Evolutionary conservation across 164 flowering plant genomes (phyloP).

Genomic region (Kingdonia uniflora): DNA sequence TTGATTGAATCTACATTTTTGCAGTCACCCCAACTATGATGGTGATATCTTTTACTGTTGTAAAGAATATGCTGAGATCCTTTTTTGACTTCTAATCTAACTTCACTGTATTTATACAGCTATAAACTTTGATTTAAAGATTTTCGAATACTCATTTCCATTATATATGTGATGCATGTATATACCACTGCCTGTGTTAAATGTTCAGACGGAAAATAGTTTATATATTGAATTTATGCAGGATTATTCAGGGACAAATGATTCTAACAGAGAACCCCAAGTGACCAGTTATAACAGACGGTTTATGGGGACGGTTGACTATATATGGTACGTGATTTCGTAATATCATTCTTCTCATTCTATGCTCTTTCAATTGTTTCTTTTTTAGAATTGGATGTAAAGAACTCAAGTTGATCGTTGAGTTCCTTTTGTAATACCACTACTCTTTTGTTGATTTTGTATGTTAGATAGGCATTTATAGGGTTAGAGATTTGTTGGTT

Average conservation of each 20-base stretch:
- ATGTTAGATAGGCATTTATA: background rate
- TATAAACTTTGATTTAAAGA: no score
- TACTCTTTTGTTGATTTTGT: background rate
- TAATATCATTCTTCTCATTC: background rate
- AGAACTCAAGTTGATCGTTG: background rate
- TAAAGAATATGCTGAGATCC: no score
- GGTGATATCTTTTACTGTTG: no score
- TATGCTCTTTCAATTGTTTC: background rate
- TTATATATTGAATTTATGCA: conserved; percentile 13
- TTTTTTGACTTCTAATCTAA: no score
- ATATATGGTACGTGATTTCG: conserved; percentile 56
- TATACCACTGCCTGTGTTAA: no score
- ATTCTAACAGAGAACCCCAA: conserved; percentile 65
- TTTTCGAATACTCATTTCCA: background rate
- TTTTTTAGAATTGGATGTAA: background rate
- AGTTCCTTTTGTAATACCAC: background rate
- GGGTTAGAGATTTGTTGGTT: background rate
- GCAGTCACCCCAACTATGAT: no score
- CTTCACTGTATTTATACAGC: no score
- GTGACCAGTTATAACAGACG: conserved; percentile 81
- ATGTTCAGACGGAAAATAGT: background rate
- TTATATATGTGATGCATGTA: no score
- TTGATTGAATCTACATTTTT: no score
- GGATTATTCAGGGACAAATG: conserved; percentile 67
- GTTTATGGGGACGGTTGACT: conserved; percentile 91